Percentiles rank a stretch among this genome's conserved stretches.
These are phyloP conservation scores for Neolecta irregularis DNA, from an alignment of 1,139 yeast species.

Conservation along the genomic window DNA sequence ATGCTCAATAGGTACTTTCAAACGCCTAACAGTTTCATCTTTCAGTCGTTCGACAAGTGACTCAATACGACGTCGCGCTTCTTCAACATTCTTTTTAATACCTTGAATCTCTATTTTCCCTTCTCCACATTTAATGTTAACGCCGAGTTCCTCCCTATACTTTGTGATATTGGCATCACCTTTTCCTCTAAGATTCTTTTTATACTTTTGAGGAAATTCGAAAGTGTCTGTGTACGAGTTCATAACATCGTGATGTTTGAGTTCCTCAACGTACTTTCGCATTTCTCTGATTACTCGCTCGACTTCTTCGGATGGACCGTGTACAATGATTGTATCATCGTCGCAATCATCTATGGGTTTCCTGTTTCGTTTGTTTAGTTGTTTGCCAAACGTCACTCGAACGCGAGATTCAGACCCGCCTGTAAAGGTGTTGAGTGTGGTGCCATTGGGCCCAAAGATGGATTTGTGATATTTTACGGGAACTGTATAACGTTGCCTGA, in stretches of 20 bases:
- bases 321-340: conserved; percentile 40
- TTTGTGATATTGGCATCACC: conserved; percentile 61
- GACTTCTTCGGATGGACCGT: conserved; percentile 49
- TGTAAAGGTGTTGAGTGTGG: conserved; percentile 41
- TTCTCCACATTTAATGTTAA: conserved; percentile 55
- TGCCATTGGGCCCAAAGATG: conserved; percentile 35
- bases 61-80: conserved; percentile 45
- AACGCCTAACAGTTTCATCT: conserved; percentile 53
- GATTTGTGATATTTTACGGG: conserved; percentile 42
- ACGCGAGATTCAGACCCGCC: conserved; percentile 22
- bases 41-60: conserved; percentile 61
- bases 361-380: conserved; percentile 23
- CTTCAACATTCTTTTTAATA: conserved; percentile 61
- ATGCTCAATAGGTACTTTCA: conserved; percentile 59
- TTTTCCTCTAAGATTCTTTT: conserved; percentile 78
- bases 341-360: conserved; percentile 26
- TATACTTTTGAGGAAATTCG: conserved; percentile 48
- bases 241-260: conserved; percentile 44
- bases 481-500: conserved; percentile 36
- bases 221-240: conserved; percentile 41
- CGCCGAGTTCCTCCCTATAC: conserved; percentile 64
- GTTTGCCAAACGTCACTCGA: conserved; percentile 14
- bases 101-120: conserved; percentile 57
- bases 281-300: conserved; percentile 38
- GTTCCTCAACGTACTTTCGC: conserved; percentile 42